These are phyloP conservation scores for Vicia faba DNA, from an alignment of 306 rosid genomes.

Conservation along the genomic window DNA sequence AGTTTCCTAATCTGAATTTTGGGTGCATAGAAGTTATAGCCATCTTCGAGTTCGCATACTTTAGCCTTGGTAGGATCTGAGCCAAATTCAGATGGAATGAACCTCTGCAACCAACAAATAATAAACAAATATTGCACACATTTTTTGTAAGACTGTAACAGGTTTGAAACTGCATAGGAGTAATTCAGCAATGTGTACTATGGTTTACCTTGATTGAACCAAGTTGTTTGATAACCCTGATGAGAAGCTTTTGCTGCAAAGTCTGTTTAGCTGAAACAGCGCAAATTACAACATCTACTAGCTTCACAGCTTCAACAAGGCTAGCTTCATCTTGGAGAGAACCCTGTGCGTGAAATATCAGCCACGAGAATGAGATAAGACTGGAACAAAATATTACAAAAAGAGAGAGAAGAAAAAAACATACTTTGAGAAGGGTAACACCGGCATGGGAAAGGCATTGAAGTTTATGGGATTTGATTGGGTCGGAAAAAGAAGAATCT, in stretches of 20 bases:
- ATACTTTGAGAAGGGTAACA: slow-evolving; percentile 59
- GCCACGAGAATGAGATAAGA: slow-evolving; percentile 9
- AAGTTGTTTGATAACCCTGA: slow-evolving; percentile 60
- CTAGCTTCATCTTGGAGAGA: slow-evolving; percentile 72
- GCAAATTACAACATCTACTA: slow-evolving; percentile 81
- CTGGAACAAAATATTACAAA: not conserved
- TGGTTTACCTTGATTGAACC: slow-evolving; percentile 59
- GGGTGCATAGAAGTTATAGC: slow-evolving; percentile 55
- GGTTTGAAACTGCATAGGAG: slow-evolving; percentile 1
- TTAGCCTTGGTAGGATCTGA: slow-evolving; percentile 65
- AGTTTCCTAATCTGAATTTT: slow-evolving; percentile 70
- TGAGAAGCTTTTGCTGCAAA: slow-evolving; percentile 63
- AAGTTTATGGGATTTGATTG: slow-evolving; percentile 53
- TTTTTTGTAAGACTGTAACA: not conserved
- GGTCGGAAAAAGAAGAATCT: slow-evolving; percentile 61
- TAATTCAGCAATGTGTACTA: slow-evolving; percentile 3
- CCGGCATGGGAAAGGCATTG: slow-evolving; percentile 60
- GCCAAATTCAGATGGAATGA: slow-evolving; percentile 83
- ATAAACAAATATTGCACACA: slow-evolving; percentile 14
- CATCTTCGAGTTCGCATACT: slow-evolving; percentile 47
- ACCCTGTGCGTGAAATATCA: slow-evolving; percentile 44
- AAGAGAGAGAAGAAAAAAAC: not conserved
- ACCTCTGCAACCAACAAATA: slow-evolving; percentile 54
- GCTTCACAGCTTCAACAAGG: slow-evolving; percentile 60
- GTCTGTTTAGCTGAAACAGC: slow-evolving; percentile 62